A percentile compares a stretch with the other conserved stretches of the same genome.
Evolutionary conservation across 129 eudicot species (phyloP).

Genomic region (Helianthus annuus): DNA sequence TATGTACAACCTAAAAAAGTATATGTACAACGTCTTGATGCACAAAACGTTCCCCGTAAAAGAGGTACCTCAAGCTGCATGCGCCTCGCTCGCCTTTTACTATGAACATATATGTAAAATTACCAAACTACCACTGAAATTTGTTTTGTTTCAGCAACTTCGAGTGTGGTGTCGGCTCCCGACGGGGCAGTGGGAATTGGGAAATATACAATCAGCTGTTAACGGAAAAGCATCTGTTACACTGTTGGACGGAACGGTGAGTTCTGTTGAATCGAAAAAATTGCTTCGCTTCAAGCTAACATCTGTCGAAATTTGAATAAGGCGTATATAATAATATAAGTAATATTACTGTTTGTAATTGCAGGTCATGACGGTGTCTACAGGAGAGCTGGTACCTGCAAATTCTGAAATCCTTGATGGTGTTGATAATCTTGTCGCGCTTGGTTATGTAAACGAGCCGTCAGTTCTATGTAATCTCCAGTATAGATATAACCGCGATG

Average conservation of each 20-base stretch:
- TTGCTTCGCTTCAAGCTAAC: slow-evolving; percentile 14
- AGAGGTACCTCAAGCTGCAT: too few relatives aligned
- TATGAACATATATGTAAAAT: slow-evolving; percentile 8
- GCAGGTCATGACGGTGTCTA: slow-evolving; percentile 61
- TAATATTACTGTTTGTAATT: slow-evolving; percentile 9
- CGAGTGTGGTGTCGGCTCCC: slow-evolving; percentile 79
- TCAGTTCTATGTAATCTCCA: slow-evolving; percentile 86
- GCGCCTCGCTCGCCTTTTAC: too few relatives aligned
- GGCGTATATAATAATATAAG: background rate
- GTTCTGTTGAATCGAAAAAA: slow-evolving; percentile 27
- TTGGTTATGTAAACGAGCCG: slow-evolving; percentile 95
- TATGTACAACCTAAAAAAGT: too few relatives aligned
- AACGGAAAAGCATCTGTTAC: slow-evolving; percentile 71
- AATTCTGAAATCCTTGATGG: slow-evolving; percentile 90
- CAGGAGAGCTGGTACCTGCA: slow-evolving; percentile 78
- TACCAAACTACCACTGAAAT: background rate
- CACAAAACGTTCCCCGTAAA: too few relatives aligned
- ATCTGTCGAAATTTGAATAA: background rate
- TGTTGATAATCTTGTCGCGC: slow-evolving; percentile 80
- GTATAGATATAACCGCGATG: slow-evolving; percentile 62
- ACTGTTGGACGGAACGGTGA: slow-evolving; percentile 77
- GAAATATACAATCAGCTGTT: slow-evolving; percentile 70
- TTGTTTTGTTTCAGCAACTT: slow-evolving; percentile 66
- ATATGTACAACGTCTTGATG: too few relatives aligned
- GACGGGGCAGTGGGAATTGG: slow-evolving; percentile 77